Percentiles rank a stretch among this genome's conserved stretches.
Evolutionary conservation across 768 basidiomycete genomes (phyloP).

Genomic region (Lyophyllum atratum): DNA sequence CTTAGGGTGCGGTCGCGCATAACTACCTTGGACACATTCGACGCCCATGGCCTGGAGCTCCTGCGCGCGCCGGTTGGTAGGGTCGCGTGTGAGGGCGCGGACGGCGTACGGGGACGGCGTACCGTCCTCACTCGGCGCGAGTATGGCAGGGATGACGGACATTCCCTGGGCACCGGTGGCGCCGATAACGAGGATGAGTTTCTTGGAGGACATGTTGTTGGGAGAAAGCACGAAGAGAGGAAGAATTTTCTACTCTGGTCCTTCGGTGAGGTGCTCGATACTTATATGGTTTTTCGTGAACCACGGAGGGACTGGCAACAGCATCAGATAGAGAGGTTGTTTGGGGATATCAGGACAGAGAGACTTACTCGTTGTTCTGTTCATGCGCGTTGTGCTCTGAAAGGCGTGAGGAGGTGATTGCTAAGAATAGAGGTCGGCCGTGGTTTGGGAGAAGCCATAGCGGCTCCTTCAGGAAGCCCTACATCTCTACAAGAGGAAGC

Average conservation of each 20-base stretch:
- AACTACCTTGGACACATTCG: conserved; percentile 36
- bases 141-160: conserved; percentile 38
- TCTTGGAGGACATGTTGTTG: conserved; percentile 20
- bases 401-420: background rate
- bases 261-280: background rate
- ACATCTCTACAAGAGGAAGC: background rate
- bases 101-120: conserved; percentile 42
- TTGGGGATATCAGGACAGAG: background rate
- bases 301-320: background rate
- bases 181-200: conserved; percentile 46
- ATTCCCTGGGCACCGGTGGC: conserved; percentile 49
- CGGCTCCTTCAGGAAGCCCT: background rate
- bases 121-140: conserved; percentile 34
- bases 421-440: background rate
- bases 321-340: conserved; percentile 2
- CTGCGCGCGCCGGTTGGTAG: conserved; percentile 32
- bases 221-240: background rate
- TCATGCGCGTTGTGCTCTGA: background rate
- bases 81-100: conserved; percentile 42
- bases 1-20: background rate
- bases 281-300: conserved; percentile 1
- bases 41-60: conserved; percentile 36
- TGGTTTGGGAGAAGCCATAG: background rate
- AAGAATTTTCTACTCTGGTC: conserved; percentile 9
- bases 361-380: conserved; percentile 11